Base-by-base conservation (phyloP, 768 basidiomycete genomes). In the Termitomyces sp. region DNA sequence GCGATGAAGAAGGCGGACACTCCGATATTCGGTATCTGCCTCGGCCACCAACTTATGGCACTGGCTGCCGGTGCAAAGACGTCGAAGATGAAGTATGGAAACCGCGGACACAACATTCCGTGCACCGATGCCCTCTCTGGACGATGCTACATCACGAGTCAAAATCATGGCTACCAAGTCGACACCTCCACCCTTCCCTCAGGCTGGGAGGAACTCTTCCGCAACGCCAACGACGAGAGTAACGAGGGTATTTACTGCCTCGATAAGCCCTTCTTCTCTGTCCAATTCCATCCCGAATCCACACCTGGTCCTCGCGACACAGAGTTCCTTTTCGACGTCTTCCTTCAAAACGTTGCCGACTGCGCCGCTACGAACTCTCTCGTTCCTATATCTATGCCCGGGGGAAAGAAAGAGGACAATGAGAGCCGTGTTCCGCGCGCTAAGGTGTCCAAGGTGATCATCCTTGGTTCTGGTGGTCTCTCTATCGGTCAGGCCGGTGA, bases 41-140 rank as follows among this genome's bases (percentile, higher is more conserved):
- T 99, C 37, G 97, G 97, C 37, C 96, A 99, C 72, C 97, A 99
- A 76, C 81, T 99, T 34, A 83, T 99, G 66, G 95, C 95, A 7
- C 84, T 98, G 60, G 97, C 97, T 32, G 89, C 92, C 1, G 97
- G 97, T 34, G 96, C 94, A 5, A 83, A 80, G 61, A 98, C 97
- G 5, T 93, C 92, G 37, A 99, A 99, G 76, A 98, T 99, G 95
- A 98, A 98, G 78, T 98, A 98, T 71, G 97, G 97, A 39, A 99
- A 99, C 69, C 93, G 97, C 62, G 97, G 97, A 4, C 95, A 98
- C 71, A 99, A 99, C 73, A 93, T 99, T 69, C 97, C 97, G 3
- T 98, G 96, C 71, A 98, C 93, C 18, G 93, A 95, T 71, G 83
- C 89, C 42, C 81, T 96, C 55, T 93, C 92, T 49, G 97, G 95